These are phyloP conservation scores for Penicillium waksmanii DNA, from an alignment of 495 filamentous ascomycete species.

Conservation along the genomic window DNA sequence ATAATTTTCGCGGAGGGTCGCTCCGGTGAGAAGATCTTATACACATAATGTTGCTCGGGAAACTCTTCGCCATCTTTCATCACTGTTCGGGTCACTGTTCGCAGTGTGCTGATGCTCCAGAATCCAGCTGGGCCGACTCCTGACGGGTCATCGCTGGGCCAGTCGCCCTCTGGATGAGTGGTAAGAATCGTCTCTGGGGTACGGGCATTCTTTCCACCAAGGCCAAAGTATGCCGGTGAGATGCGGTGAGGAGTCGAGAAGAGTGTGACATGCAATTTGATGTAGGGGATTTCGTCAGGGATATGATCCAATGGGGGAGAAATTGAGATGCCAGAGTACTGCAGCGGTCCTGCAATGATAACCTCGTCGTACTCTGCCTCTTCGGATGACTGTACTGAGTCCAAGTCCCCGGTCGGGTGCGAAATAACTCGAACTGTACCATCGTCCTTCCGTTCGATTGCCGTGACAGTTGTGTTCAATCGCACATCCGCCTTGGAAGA, in stretches of 20 bases:
- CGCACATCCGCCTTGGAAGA: constrained; percentile 60
- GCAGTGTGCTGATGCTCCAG: constrained; percentile 84
- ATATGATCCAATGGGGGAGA: constrained; percentile 52
- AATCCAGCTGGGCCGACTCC: constrained; percentile 75
- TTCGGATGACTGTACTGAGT: constrained; percentile 14
- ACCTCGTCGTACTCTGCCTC: constrained; percentile 71
- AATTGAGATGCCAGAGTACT: constrained; percentile 70
- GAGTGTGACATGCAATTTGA: constrained; percentile 82
- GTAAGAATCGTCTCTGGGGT: constrained; percentile 81
- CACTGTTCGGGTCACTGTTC: constrained; percentile 60
- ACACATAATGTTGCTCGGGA: constrained; percentile 69
- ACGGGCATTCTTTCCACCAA: constrained; percentile 50
- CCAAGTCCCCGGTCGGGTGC: constrained; percentile 29
- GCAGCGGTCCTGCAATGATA: constrained; percentile 76
- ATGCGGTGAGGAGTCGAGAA: constrained; percentile 76
- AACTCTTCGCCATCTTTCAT: constrained; percentile 40
- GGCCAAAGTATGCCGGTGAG: constrained; percentile 69
- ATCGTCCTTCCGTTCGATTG: constrained; percentile 53
- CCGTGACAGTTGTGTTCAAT: constrained; percentile 72
- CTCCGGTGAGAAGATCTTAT: constrained; percentile 92
- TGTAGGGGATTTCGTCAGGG: constrained; percentile 79
- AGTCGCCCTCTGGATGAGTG: constrained; percentile 66
- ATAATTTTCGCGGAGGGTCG: constrained; percentile 67
- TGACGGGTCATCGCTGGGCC: constrained; percentile 47
- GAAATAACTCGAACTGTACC: constrained; percentile 56